Percentiles rank a stretch among this genome's conserved stretches.
These are phyloP conservation scores for Hymenoscyphus infarciens DNA, from an alignment of 2,329 filamentous ascomycete species.

Conservation along the genomic window DNA sequence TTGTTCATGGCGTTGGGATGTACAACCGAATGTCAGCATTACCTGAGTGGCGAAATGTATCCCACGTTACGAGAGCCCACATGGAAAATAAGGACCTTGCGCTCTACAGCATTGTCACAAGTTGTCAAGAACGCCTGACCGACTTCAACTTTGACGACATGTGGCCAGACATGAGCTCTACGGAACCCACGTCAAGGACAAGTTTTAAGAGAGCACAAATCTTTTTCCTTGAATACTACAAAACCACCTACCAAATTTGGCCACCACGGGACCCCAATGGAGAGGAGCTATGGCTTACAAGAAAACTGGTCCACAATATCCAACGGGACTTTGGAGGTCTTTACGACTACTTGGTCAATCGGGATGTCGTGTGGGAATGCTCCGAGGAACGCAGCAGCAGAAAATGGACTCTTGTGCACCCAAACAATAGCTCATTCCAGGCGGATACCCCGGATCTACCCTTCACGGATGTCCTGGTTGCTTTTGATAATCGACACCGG, in stretches of 20 bases:
- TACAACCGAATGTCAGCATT: conserved; percentile 48
- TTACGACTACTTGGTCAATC: conserved; percentile 68
- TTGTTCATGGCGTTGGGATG: conserved; percentile 65
- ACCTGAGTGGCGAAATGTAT: conserved; percentile 55
- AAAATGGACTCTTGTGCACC: conserved; percentile 61
- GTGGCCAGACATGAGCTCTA: conserved; percentile 46
- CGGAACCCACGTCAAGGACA: conserved; percentile 36
- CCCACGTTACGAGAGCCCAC: conserved; percentile 59
- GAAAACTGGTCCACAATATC: conserved; percentile 53
- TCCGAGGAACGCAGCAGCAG: conserved; percentile 57
- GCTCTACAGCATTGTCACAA: conserved; percentile 58
- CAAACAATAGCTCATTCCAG: conserved; percentile 45
- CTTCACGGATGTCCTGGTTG: conserved; percentile 62
- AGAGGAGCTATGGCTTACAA: conserved; percentile 57
- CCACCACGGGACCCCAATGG: conserved; percentile 46
- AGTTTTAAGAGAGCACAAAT: conserved; percentile 57
- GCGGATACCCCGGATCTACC: conserved; percentile 53
- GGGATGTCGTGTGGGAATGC: conserved; percentile 62
- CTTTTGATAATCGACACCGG: conserved; percentile 59
- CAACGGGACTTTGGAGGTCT: conserved; percentile 64
- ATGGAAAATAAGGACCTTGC: conserved; percentile 60
- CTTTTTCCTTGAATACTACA: conserved; percentile 59
- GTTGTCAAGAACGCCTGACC: conserved; percentile 57
- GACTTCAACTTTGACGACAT: conserved; percentile 59
- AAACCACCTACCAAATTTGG: conserved; percentile 56